Conservation (phyloP, 2,329 filamentous ascomycete genomes). For the Penicillium polonicum region DNA sequence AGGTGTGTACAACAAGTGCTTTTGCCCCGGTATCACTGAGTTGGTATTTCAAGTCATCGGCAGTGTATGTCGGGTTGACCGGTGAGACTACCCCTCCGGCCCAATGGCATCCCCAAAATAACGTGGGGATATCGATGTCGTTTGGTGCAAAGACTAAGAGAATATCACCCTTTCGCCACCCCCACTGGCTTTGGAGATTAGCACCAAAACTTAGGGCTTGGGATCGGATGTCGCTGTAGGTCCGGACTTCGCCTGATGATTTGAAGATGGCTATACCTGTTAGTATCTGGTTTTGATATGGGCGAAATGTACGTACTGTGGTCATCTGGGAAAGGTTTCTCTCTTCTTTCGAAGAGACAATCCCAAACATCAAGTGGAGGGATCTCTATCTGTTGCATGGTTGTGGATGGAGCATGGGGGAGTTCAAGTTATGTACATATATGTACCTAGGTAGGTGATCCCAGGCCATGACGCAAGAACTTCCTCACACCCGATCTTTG, state of each 20-base stretch:
- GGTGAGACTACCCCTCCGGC: constrained; percentile 20
- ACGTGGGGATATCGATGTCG: constrained; percentile 11
- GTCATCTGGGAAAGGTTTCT: background rate
- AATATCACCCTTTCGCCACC: constrained; percentile 20
- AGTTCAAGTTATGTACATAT: background rate
- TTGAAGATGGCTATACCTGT: background rate
- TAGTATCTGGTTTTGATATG: background rate
- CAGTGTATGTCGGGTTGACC: constrained; percentile 16
- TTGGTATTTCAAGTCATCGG: constrained; percentile 14
- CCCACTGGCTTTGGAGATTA: constrained; percentile 9
- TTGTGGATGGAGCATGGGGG: background rate
- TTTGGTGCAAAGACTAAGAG: constrained; percentile 19
- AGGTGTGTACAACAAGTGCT: constrained; percentile 10
- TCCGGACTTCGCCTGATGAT: background rate
- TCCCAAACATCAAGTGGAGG: background rate
- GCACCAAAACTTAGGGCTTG: constrained; percentile 11
- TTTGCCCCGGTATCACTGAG: constrained; percentile 14
- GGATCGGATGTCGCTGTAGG: background rate
- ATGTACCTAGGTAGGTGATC: background rate
- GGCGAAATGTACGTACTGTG: background rate
- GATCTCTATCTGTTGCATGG: background rate
- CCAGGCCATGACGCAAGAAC: background rate
- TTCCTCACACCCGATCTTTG: background rate
- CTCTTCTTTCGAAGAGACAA: background rate
- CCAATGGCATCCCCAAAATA: constrained; percentile 20